Evolutionary conservation across 2,329 filamentous ascomycete species (phyloP), one percentile per base, ranked within the genome.

Genomic region (Diaporthe vexans): DNA sequence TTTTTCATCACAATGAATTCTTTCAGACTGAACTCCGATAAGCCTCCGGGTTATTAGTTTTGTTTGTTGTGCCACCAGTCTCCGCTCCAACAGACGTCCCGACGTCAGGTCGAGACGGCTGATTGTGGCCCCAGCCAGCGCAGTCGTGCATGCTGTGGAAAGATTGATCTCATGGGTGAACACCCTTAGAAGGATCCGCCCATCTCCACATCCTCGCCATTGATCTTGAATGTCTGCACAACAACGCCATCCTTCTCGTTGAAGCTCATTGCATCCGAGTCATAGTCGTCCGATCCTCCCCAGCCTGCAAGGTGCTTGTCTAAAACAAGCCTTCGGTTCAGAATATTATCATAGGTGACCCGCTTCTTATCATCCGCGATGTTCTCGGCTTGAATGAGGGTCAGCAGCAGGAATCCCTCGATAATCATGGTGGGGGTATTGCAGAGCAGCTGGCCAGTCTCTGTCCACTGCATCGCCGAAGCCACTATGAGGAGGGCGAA

Each of bases 341-440:
- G 70, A 9, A 81, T 76, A 35, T 78, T 76, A n/a, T 76, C 77
- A 61, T 80, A 80, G 37, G 79, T 78, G 4, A 73, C 37, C 8
- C 77, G 76, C 35, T 79, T 77, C 69, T 77, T 74, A 37, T 74
- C 57, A 33, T 81, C 79, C 6, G 78, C 75, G 35, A 76, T 76
- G 67, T 81, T 80, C 70, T 80, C 79, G 11, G 77, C 79, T 63
- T 79, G 76, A 57, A 80, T 78, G 40, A 80, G 74, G 43, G 80
- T 77, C n/a, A 80, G 61, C 19, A 80, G 63, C 65, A 80, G 67
- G 63, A 80, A 79, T 6, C 77, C 77, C 70, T 81, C 78, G 70
- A 80, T 76, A 40, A 81, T 81, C 78, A 79, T 81, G 21, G 80
- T 80, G 35, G 79, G 78, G 35, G 78, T 79, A 63, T 81, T 81